These are phyloP conservation scores for Nakaseomyces uthaithaninus DNA, from an alignment of 1,139 yeast species.

Conservation along the genomic window DNA sequence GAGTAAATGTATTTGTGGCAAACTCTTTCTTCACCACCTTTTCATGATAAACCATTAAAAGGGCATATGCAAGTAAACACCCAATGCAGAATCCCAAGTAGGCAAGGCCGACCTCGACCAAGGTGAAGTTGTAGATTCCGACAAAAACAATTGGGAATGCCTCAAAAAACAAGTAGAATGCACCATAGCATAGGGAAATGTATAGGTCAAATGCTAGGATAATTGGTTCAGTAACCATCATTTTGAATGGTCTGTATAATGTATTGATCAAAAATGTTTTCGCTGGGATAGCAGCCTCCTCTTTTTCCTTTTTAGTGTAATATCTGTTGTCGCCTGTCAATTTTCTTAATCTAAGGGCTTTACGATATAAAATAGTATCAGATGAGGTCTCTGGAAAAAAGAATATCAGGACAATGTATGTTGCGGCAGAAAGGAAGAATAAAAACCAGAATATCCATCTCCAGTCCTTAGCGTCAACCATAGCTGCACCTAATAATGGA, in stretches of 20 bases:
- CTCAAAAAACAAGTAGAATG: constrained; percentile 52
- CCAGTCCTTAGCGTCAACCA: constrained; percentile 40
- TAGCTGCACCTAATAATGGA: constrained; percentile 50
- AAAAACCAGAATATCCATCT: constrained; percentile 43
- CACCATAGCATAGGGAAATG: constrained; percentile 46
- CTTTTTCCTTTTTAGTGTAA: constrained; percentile 21
- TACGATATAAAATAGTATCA: constrained; percentile 39
- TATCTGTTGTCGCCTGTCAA: constrained; percentile 40
- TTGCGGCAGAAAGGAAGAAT: constrained; percentile 36
- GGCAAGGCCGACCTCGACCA: constrained; percentile 19
- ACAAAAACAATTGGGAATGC: constrained; percentile 50
- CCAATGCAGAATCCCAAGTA: constrained; percentile 24
- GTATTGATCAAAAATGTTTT: constrained; percentile 35
- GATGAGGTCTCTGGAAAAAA: constrained; percentile 47
- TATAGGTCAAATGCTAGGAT: constrained; percentile 30
- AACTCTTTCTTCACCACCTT: constrained; percentile 13
- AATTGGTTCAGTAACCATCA: constrained; percentile 30
- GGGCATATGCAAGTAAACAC: constrained; percentile 15
- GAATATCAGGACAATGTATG: constrained; percentile 33
- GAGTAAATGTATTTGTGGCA: constrained; percentile 15
- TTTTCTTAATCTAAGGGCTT: constrained; percentile 41
- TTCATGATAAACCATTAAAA: constrained; percentile 13
- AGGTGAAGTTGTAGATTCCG: constrained; percentile 40
- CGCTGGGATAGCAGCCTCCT: not conserved
- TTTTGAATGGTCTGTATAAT: constrained; percentile 44